phyloP scores from a whole-genome alignment of 306 rosid genomes.

The Gastrolobium villosum region DNA sequence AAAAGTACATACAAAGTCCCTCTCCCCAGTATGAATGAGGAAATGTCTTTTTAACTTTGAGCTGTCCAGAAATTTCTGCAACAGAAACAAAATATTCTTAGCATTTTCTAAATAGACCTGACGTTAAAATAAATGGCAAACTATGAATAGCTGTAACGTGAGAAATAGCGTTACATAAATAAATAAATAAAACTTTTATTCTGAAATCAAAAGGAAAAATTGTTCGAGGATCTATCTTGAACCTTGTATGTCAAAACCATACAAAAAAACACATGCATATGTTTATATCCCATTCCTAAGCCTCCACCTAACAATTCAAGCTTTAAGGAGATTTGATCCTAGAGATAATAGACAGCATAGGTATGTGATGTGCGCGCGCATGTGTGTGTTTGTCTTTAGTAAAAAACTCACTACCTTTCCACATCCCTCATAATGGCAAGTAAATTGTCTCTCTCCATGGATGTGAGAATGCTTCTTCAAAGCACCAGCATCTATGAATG shows the following conservation, averaged over 20 bases:
- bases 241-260: neutral
- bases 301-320: neutral
- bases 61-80: constrained; percentile 98
- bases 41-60: constrained; percentile 97
- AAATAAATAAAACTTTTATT: neutral
- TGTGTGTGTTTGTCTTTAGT: neutral
- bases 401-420: constrained; percentile 76
- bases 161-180: neutral
- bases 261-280: constrained; percentile 33
- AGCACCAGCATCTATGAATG: constrained; percentile 97
- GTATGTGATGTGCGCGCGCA: neutral
- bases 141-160: neutral
- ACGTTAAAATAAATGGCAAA: constrained; percentile 59
- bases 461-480: constrained; percentile 98
- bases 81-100: constrained; percentile 52
- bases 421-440: constrained; percentile 91
- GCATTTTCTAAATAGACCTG: constrained; percentile 73
- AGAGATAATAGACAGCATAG: neutral
- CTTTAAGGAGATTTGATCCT: no score
- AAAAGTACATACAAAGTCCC: constrained; percentile 92
- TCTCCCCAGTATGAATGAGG: constrained; percentile 94
- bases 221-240: constrained; percentile 2
- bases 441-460: constrained; percentile 95
- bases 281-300: neutral
- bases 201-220: neutral